These are phyloP conservation scores for Lecanicillium sp. DNA, from an alignment of 2,329 filamentous ascomycete genomes.

Conservation along the genomic window DNA sequence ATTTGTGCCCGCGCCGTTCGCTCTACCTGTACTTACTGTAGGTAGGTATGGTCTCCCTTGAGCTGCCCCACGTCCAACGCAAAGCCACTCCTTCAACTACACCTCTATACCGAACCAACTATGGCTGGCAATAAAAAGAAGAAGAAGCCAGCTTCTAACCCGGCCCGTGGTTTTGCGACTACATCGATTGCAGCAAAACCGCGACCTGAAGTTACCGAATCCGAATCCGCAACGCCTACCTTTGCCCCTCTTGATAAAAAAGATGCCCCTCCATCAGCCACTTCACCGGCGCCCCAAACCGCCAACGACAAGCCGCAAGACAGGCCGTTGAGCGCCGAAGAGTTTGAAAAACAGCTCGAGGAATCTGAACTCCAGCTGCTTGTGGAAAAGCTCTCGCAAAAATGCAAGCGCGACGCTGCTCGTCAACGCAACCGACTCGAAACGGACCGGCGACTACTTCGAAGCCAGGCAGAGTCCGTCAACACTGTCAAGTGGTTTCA, in stretches of 20 bases:
- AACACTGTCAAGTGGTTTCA: slow-evolving; percentile 75
- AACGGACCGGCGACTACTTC: slow-evolving; percentile 77
- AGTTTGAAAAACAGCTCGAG: slow-evolving; percentile 84
- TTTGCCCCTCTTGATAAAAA: slow-evolving; percentile 6
- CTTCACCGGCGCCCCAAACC: slow-evolving; percentile 16
- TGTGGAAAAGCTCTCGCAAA: slow-evolving; percentile 76
- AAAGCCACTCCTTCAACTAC: background rate
- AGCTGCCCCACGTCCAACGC: slow-evolving; percentile 9
- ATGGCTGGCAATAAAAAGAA: slow-evolving; percentile 80
- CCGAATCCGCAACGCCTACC: slow-evolving; percentile 19
- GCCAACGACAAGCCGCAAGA: slow-evolving; percentile 19
- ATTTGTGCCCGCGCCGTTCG: too few relatives aligned
- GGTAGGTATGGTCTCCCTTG: background rate
- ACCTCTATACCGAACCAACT: slow-evolving; percentile 15
- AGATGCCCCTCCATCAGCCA: slow-evolving; percentile 28
- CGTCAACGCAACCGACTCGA: slow-evolving; percentile 74
- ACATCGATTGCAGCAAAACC: slow-evolving; percentile 84
- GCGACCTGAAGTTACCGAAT: slow-evolving; percentile 52
- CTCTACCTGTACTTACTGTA: background rate
- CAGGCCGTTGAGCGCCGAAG: slow-evolving; percentile 67
- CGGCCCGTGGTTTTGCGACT: slow-evolving; percentile 87
- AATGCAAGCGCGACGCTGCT: slow-evolving; percentile 70
- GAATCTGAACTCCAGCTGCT: slow-evolving; percentile 83
- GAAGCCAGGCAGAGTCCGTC: slow-evolving; percentile 68
- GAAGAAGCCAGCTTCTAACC: slow-evolving; percentile 82